Conservation (phyloP, 1,139 yeast genomes). For the Debaryomycetaceae sp. region DNA sequence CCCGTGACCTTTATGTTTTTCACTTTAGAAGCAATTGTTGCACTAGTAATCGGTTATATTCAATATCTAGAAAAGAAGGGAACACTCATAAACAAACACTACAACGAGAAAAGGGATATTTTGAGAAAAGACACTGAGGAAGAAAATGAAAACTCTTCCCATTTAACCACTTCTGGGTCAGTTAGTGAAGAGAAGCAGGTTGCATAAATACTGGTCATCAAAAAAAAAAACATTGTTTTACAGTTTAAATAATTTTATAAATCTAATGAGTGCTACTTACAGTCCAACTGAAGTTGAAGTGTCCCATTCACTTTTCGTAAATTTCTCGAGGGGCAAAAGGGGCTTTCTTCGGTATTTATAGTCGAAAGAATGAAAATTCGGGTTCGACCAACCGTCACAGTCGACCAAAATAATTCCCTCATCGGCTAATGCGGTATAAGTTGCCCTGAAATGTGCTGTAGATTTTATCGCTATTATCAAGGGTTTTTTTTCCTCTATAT, state of each 20-base stretch:
- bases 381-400: constrained; percentile 5
- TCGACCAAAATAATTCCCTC: constrained; percentile 6
- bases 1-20: constrained; percentile 17
- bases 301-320: constrained; percentile 2
- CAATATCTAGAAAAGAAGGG: constrained; percentile 7
- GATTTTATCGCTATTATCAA: constrained; percentile 7
- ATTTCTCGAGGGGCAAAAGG: constrained; percentile 1
- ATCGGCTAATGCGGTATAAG: constrained; percentile 7
- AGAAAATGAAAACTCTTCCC: not conserved
- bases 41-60: constrained; percentile 7
- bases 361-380: constrained; percentile 1
- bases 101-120: not conserved
- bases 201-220: too few species aligned
- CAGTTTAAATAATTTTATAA: too few species aligned
- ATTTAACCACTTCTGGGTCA: not conserved
- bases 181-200: not conserved
- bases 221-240: too few species aligned
- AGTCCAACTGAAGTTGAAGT: too few species aligned
- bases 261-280: too few species aligned
- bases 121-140: not conserved
- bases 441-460: constrained; percentile 8
- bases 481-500: constrained; percentile 3
- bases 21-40: constrained; percentile 13
- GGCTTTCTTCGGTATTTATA: constrained; percentile 3
- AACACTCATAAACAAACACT: not conserved